Evolutionary conservation across 306 rosid species (phyloP).

Genomic region (Hippophae tibetana): DNA sequence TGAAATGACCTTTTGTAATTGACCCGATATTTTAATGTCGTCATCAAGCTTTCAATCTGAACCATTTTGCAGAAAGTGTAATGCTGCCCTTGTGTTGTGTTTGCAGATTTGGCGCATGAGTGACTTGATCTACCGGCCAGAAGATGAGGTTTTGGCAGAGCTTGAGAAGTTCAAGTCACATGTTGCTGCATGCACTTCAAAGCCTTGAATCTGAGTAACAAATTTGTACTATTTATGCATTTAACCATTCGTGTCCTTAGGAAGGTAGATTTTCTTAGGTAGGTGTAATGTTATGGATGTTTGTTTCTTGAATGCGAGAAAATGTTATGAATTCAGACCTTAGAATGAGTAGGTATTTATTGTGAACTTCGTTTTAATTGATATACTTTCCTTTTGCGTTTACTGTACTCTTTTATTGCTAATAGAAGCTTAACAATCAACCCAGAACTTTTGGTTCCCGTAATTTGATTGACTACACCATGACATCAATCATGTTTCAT

Average conservation of each 20-base stretch:
- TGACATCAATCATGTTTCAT: too few species aligned
- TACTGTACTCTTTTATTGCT: too few species aligned
- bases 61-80: background rate
- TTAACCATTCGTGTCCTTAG: background rate
- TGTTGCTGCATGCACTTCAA: slow-evolving; percentile 70
- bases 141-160: slow-evolving; percentile 90
- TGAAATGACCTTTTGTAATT: too few species aligned
- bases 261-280: background rate
- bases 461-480: too few species aligned
- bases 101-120: slow-evolving; percentile 99
- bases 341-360: too few species aligned
- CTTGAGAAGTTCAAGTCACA: slow-evolving; percentile 93
- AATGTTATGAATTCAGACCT: background rate
- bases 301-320: background rate
- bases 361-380: too few species aligned
- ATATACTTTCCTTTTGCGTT: too few species aligned
- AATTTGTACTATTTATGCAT: background rate
- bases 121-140: slow-evolving; percentile 89
- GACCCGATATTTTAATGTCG: too few species aligned
- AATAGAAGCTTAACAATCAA: too few species aligned
- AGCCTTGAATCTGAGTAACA: slow-evolving; percentile 28
- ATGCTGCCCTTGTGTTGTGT: background rate
- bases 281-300: slow-evolving; percentile 3
- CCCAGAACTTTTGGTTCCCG: too few species aligned
- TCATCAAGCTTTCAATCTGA: background rate